Base-by-base conservation (phyloP, 306 rosid genomes). In the Rosa lucieae region DNA sequence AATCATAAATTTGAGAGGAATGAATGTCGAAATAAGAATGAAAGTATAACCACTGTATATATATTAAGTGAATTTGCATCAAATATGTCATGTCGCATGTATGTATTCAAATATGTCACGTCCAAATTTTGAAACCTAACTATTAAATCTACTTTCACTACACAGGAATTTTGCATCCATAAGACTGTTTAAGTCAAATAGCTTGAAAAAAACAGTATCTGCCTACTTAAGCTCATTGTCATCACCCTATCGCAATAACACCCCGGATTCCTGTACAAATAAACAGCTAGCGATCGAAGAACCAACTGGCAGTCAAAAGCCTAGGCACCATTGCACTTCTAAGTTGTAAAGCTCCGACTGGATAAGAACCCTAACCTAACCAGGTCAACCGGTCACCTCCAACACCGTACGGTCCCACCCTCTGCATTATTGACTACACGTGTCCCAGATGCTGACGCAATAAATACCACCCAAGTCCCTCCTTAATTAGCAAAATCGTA, bases 341-440 rank as follows among this genome's bases (percentile, higher is more conserved):
- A 79, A 75, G 53, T 46, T 14, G 73, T 61, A 44, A 17, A 72
- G 70, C 61, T 39, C 61, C 42, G 78, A 81, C 70, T 4, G 76
- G 84, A 81, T 79, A 68, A 78, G 77, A 74, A 74, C 72, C 53
- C 67, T 42, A 9, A 17, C 70, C 46, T 20, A 15, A 72, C 84
- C 77, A 42, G 74, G 68, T 78, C 79, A 70, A 73, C 87, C 78
- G 70, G 76, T 77, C 74, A 51, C 56, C 37, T 21, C 67, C 26
- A 44, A 80, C 7, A 6, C 72, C 14, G 9, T 61, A 61, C 37
- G 83, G 87, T 56, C 82, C 87, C 76, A 52, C 14, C 29, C 18
- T 80, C 43, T 62, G 42, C 17, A 88, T 85, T 72, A 88, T 92
- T 87, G 88, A 70, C 73, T 8, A 89, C 90, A 88, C 93, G 89